Base-by-base conservation (phyloP, 306 rosid species). In the Gynostemma pentaphyllum region DNA sequence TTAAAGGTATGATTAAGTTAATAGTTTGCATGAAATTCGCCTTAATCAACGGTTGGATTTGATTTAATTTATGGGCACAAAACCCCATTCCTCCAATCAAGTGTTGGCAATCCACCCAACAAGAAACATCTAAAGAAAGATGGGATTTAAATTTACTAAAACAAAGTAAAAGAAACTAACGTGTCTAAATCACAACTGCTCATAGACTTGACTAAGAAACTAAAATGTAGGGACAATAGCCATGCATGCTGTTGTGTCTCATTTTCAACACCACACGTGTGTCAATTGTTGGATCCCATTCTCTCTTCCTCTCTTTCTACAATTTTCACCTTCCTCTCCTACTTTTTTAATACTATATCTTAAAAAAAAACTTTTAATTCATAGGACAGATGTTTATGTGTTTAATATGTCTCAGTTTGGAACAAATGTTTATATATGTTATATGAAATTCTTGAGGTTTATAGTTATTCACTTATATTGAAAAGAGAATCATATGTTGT, bases 111-210 rank as follows among this genome's bases (percentile, higher is more conserved):
- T 62, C 72, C 22, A 62, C 74, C 79, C 68, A 80, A 70, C 76
- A 65, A 80, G 76, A 80, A 69, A 82, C 87, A 79, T 46, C 64
- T 68, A 66, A 68, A 69, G 57, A n/a, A n/a, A n/a, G n/a, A n/a
- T n/a, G n/a, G n/a, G n/a, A n/a, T n/a, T n/a, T n/a, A n/a, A n/a
- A n/a, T n/a, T n/a, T n/a, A n/a, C n/a, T n/a, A n/a, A n/a, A n/a
- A n/a, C n/a, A n/a, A n/a, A n/a, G n/a, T n/a, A n/a, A n/a, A n/a
- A n/a, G n/a, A n/a, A n/a, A n/a, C n/a, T n/a, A n/a, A 57, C 64
- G 64, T 57, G 64, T 19, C 28, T 21, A 5, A 56, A 56, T 56
- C 45, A 16, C 14, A 36, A 30, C 37, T 32, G 37, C 37, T 32
- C 37, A 32, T 32, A 32, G 37, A 16, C 26, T 22, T 8, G 53